Evolutionary conservation across 2,329 filamentous ascomycete species (phyloP).

Genomic region (Dendryphion nanum): DNA sequence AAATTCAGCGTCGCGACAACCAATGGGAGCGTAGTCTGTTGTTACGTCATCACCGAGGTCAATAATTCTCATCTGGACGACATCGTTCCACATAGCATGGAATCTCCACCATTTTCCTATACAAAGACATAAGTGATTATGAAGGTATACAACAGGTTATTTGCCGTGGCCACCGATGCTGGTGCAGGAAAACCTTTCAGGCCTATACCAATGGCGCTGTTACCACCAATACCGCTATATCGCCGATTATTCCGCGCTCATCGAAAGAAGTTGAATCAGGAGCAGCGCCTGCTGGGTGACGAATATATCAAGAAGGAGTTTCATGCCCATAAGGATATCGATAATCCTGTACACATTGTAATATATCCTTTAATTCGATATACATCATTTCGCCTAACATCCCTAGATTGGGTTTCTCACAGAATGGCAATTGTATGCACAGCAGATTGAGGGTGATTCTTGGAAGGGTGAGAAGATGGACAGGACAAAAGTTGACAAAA

Average conservation of each 20-base stretch:
- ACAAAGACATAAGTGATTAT: too few relatives aligned
- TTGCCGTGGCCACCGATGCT: slow-evolving; percentile 36
- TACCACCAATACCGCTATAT: slow-evolving; percentile 88
- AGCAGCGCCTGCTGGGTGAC: slow-evolving; percentile 81
- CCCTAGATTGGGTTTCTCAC: slow-evolving; percentile 86
- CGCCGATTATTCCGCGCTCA: slow-evolving; percentile 83
- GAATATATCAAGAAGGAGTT: slow-evolving; percentile 94
- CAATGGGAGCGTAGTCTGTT: too few relatives aligned
- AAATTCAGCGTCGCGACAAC: too few relatives aligned
- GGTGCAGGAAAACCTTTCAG: slow-evolving; percentile 35
- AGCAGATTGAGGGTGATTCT: slow-evolving; percentile 80
- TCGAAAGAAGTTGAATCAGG: slow-evolving; percentile 69
- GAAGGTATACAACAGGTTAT: slow-evolving; percentile 26
- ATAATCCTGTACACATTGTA: slow-evolving; percentile 91
- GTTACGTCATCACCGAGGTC: slow-evolving; percentile 7
- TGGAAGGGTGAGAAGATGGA: slow-evolving; percentile 89
- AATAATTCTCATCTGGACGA: too few relatives aligned
- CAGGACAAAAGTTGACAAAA: slow-evolving; percentile 78
- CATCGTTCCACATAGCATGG: too few relatives aligned
- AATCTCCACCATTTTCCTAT: too few relatives aligned
- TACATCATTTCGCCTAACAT: not conserved
- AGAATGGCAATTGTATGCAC: slow-evolving; percentile 94
- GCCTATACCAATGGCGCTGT: slow-evolving; percentile 61
- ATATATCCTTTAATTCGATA: slow-evolving; percentile 31
- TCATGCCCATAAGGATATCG: slow-evolving; percentile 74